Evolutionary conservation across 1,284 basidiomycete species (phyloP).

Genomic region (Singerocomus rubriflavus): DNA sequence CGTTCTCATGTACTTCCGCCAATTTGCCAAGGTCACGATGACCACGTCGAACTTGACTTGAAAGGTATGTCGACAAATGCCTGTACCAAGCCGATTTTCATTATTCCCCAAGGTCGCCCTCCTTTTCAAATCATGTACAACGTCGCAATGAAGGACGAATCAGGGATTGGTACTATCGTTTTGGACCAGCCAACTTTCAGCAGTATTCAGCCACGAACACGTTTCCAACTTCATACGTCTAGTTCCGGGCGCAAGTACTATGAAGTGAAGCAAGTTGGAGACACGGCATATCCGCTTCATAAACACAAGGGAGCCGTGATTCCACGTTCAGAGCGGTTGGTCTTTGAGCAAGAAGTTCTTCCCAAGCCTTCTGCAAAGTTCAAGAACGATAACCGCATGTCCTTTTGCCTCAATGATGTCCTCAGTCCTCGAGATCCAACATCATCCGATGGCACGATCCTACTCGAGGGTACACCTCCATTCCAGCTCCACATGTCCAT

Average conservation of each 20-base stretch:
- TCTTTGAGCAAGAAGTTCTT: constrained; percentile 84
- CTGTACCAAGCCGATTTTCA: neutral
- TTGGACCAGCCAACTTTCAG: constrained; percentile 77
- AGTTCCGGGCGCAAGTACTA: constrained; percentile 84
- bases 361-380: constrained; percentile 77
- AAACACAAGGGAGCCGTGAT: constrained; percentile 60
- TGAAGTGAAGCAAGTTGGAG: constrained; percentile 84
- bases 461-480: constrained; percentile 79
- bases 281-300: constrained; percentile 78
- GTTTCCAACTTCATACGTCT: constrained; percentile 81
- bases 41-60: constrained; percentile 79
- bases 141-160: constrained; percentile 60
- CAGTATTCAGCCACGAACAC: constrained; percentile 78
- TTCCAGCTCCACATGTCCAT: constrained; percentile 79
- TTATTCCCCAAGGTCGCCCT: constrained; percentile 54
- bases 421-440: constrained; percentile 52
- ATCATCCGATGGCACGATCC: constrained; percentile 55
- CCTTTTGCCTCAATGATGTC: constrained; percentile 75
- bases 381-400: constrained; percentile 59
- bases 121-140: constrained; percentile 88
- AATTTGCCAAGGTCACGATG: constrained; percentile 79
- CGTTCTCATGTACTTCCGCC: constrained; percentile 68
- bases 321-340: constrained; percentile 57
- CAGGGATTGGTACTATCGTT: constrained; percentile 58
- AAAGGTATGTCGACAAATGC: constrained; percentile 47